Base-by-base conservation (phyloP, 1,284 basidiomycete species). In the Jaminaea rosea region DNA sequence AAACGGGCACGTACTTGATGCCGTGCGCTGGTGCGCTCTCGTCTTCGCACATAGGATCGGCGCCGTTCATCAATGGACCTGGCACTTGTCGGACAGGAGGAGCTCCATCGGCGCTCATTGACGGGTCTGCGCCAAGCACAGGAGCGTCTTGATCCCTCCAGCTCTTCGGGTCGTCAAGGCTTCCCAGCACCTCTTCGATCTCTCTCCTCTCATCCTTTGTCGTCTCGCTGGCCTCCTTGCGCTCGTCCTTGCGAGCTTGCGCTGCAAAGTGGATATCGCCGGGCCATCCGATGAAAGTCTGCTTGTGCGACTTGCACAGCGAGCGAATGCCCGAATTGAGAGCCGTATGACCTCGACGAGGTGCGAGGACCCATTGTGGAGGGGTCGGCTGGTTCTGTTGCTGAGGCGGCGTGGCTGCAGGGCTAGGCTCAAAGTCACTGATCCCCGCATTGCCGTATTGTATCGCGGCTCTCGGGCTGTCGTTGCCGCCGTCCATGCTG, bases 311-410 rank as follows among this genome's bases (percentile, higher is more conserved):
- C 11, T 82, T 77, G 10, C 84, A 82, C 41, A 98, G 81, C 3
- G 85, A 87, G 52, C 84, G 82, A 67, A 97, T 91, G 31, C 94
- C 93, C 46, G 85, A 87, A 62, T 93, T 86, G 86, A 98, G 89
- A 7, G 93, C 93, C 4, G 88, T 84, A 75, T 98, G 93, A 21
- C 91, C 93, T 52, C 90, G 84, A 31, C 92, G 81, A 3, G 84
- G 82, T 9, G 82, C 77, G 8, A 98, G 78, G 10, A 83, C 81
- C 93, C 93, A 98, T 27, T 72, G 71, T 2, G 67, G 66, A 27
- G 52, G 58, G 3, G 53, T 46, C 10, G 58, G 62, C 19, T 52
- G 29, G 26, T 52, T 48, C 21, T 32, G 52, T 11, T 29, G 26
- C 17, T 15, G 27, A 9, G 46, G 27, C 7, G 52, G 52, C 13